Base-by-base conservation (phyloP, 108 stramenopile genomes). In the Skeletonema potamos region DNA sequence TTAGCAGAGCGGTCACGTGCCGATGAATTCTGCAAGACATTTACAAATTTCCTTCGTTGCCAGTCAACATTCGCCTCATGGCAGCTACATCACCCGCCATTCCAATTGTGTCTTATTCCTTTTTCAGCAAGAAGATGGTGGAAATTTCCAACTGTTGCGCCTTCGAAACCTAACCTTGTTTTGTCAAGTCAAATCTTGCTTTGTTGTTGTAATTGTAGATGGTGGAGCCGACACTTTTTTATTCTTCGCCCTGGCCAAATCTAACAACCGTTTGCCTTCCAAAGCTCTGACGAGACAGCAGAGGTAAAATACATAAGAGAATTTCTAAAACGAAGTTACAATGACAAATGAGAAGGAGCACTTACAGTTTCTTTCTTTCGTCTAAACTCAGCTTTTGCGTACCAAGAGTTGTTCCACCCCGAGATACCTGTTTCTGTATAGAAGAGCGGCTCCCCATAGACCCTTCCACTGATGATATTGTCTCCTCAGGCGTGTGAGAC, bases 341-440 rank as follows among this genome's bases (percentile, higher is more conserved):
- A 18, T 4, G 17, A 51, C 9, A 24, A 24, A 22, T 1, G 15
- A 17, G 2, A 46, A 15, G 18, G 9, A 24, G 22, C 48, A 51
- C 48, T 51, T 51, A 51, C 27, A 76, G 8, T 36, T 63, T 70
- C n/a, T 71, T 77, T 26, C 76, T 27, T 58, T 77, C 81, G 10
- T 82, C 81, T 0, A 39, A 20, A 59, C 72, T 77, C 29, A 82
- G 43, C 46, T 68, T 77, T 24, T 77, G 72, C 11, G 76, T 74
- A 11, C 73, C 79, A 44, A 74, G 34, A 11, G 18, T 61, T 4
- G 39, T 62, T 54, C 58, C 68, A 11, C 79, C 79, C 15, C 63
- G 58, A 57, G 66, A 33, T 15, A 81, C 61, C 54, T 81, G 79
- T 22, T 64, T 70, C 56, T 81, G 70, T 12, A 81, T 44, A 12